Conservation (phyloP, 805 yeast genomes). For the Debaryomyces tyrocola region DNA sequence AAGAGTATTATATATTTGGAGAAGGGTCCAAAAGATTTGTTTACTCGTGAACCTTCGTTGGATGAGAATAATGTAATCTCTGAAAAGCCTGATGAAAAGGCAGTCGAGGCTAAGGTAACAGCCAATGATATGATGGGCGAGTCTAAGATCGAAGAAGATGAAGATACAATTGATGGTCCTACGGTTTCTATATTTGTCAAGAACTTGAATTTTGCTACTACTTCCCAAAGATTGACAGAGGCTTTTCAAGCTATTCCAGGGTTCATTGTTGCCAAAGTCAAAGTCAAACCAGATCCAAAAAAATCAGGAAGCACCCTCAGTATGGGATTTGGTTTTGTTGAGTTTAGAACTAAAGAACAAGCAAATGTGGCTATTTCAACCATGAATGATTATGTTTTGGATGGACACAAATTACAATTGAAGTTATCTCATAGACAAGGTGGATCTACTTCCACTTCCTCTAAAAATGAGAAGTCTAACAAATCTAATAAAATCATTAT, state of each 20-base stretch:
- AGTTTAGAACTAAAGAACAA: conserved; percentile 73
- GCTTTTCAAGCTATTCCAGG: conserved; percentile 75
- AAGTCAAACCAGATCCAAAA: conserved; percentile 85
- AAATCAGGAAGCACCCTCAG: conserved; percentile 65
- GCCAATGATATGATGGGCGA: conserved; percentile 45
- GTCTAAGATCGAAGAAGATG: conserved; percentile 23
- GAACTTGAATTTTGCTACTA: conserved; percentile 85
- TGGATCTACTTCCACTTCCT: conserved; percentile 20
- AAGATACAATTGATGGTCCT: conserved; percentile 57
- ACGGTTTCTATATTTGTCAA: conserved; percentile 89
- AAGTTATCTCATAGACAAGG: conserved; percentile 83
- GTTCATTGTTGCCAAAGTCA: conserved; percentile 77
- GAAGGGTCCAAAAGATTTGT: conserved; percentile 86
- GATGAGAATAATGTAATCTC: conserved; percentile 28
- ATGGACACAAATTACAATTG: conserved; percentile 87
- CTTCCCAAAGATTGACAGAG: conserved; percentile 52
- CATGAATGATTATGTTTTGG: conserved; percentile 74
- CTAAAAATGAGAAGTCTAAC: conserved; percentile 30
- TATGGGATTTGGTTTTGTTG: conserved; percentile 98
- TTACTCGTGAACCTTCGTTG: conserved; percentile 56
- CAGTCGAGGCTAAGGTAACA: conserved; percentile 45
- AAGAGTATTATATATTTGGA: conserved; percentile 86
- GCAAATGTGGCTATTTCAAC: conserved; percentile 75
- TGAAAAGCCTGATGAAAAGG: conserved; percentile 33
- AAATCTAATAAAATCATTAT: conserved; percentile 80